These are phyloP conservation scores for Cryptococcus amylolentus DNA, from an alignment of 1,284 basidiomycete genomes.

Conservation along the genomic window DNA sequence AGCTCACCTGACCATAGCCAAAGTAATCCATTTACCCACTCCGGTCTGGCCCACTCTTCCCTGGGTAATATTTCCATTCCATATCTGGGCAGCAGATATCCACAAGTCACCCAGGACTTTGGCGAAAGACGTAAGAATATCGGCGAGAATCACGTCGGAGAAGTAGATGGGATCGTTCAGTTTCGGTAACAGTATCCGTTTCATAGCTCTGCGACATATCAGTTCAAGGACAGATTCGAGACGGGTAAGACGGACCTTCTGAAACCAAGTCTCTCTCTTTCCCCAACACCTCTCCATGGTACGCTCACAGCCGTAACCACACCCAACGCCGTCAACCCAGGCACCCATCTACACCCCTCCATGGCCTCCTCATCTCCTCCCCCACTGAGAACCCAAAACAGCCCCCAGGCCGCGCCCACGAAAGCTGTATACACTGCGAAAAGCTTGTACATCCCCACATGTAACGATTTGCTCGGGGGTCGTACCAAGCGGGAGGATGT, in stretches of 20 bases:
- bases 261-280: constrained; percentile 68
- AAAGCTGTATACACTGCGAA: constrained; percentile 60
- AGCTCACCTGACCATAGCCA: constrained; percentile 78
- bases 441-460: constrained; percentile 65
- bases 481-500: constrained; percentile 20
- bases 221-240: not conserved
- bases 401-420: constrained; percentile 62
- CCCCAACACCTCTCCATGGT: constrained; percentile 64
- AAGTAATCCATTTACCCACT: constrained; percentile 68
- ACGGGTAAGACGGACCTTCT: constrained; percentile 58
- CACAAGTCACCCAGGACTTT: constrained; percentile 95
- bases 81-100: constrained; percentile 77
- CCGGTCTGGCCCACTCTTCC: constrained; percentile 62
- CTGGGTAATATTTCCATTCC: constrained; percentile 62
- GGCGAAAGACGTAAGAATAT: constrained; percentile 93
- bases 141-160: constrained; percentile 88
- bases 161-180: constrained; percentile 69
- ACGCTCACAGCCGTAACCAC: constrained; percentile 60
- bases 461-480: constrained; percentile 46
- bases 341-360: constrained; percentile 71
- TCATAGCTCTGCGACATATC: constrained; percentile 56
- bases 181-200: constrained; percentile 69
- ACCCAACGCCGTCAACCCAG: constrained; percentile 63
- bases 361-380: constrained; percentile 59
- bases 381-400: constrained; percentile 61